A percentile compares a stretch with the other conserved stretches of the same genome.
These are phyloP conservation scores for Pulveroboletus sp. DNA, from an alignment of 768 basidiomycete species.

Conservation along the genomic window DNA sequence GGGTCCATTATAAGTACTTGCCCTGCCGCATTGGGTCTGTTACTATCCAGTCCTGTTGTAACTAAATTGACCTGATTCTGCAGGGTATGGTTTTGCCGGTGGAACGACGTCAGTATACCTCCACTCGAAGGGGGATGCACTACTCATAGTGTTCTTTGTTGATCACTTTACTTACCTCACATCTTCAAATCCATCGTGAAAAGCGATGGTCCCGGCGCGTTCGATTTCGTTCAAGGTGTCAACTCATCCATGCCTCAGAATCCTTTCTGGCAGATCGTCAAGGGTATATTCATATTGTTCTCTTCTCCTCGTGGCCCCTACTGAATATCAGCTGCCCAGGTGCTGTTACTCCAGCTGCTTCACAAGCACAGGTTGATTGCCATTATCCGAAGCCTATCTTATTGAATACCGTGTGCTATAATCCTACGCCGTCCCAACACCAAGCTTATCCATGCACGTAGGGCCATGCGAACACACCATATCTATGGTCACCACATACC, in stretches of 20 bases:
- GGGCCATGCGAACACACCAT: conserved; percentile 65
- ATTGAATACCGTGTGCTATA: conserved; percentile 47
- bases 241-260: conserved; percentile 63
- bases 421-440: neutral
- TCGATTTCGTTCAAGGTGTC: conserved; percentile 73
- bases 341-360: conserved; percentile 59
- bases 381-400: conserved; percentile 77
- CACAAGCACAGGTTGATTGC: conserved; percentile 58
- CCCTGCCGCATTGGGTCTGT: conserved; percentile 70
- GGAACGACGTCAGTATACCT: conserved; percentile 66
- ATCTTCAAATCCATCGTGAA: neutral
- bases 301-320: neutral
- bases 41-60: conserved; percentile 1
- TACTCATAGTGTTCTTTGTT: neutral
- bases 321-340: neutral
- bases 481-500: conserved; percentile 69
- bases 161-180: neutral
- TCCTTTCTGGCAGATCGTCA: conserved; percentile 78
- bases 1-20: conserved; percentile 68
- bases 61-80: neutral
- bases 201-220: conserved; percentile 68
- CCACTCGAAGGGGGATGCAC: neutral
- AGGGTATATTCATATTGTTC: conserved; percentile 34
- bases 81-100: conserved; percentile 73
- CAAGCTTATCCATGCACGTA: conserved; percentile 20